Conservation (phyloP, 208 protist species). For the Crithidia brevicula region DNA sequence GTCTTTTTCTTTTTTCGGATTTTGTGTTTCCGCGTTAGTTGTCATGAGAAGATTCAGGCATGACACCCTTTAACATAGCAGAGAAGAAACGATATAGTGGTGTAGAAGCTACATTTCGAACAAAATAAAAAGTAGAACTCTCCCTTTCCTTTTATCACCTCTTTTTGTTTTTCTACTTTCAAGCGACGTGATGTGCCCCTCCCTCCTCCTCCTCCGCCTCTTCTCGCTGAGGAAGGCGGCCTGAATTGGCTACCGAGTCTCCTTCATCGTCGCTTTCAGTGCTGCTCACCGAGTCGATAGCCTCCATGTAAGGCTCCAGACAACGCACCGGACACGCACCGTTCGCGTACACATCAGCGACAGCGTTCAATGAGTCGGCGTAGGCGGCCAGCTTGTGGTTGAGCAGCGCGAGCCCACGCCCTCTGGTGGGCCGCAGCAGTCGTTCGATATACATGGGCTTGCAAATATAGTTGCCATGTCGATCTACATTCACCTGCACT, state of each 20-base stretch:
- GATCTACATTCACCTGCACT: constrained; percentile 79
- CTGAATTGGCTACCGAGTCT: neutral
- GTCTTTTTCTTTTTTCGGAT: too few relatives aligned
- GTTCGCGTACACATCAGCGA: constrained; percentile 42
- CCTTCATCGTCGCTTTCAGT: constrained; percentile 2
- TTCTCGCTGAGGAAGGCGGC: constrained; percentile 1
- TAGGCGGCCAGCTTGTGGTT: constrained; percentile 71
- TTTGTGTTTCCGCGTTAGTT: too few relatives aligned
- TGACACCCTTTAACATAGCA: too few relatives aligned
- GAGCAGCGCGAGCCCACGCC: constrained; percentile 42
- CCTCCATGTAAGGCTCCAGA: constrained; percentile 32
- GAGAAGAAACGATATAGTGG: too few relatives aligned
- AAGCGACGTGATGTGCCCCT: neutral
- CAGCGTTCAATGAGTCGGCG: constrained; percentile 66
- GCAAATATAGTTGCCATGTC: constrained; percentile 78
- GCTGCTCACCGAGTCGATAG: constrained; percentile 29
- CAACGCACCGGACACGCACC: constrained; percentile 47
- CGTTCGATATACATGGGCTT: constrained; percentile 86
- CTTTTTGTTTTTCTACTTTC: too few relatives aligned
- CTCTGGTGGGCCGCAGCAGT: constrained; percentile 58
- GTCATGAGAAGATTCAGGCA: too few relatives aligned
- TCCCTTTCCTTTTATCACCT: too few relatives aligned
- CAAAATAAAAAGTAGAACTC: too few relatives aligned
- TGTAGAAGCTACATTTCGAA: too few relatives aligned
- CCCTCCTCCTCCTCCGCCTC: constrained; percentile 2